These are phyloP conservation scores for Geranium rotundifolium DNA, from an alignment of 345 rosid species.

Conservation along the genomic window DNA sequence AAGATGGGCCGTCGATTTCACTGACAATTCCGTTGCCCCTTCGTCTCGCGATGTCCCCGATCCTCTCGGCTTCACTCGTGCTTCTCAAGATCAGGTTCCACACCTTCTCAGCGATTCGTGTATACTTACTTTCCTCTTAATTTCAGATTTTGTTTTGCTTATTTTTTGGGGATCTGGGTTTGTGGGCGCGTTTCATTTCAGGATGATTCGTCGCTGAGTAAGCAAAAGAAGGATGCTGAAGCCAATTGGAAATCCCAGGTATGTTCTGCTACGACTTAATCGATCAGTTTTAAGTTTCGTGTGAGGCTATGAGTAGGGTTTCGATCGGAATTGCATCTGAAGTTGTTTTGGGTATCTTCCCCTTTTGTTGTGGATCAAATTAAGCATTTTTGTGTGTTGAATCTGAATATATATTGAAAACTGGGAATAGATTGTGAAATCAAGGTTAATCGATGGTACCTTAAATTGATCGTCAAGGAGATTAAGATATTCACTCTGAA, in stretches of 20 bases:
- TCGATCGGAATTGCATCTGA: neutral
- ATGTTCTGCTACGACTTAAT: conserved; percentile 1
- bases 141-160: neutral
- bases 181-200: conserved; percentile 7
- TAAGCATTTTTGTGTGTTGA: neutral
- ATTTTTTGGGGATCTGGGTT: neutral
- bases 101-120: neutral
- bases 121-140: neutral
- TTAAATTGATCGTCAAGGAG: neutral
- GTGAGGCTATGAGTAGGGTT: neutral
- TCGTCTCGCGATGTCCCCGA: conserved; percentile 84
- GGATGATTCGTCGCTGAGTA: conserved; percentile 77
- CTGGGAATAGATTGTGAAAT: no score
- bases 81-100: conserved; percentile 75
- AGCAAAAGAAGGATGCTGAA: conserved; percentile 98
- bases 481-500: neutral
- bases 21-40: conserved; percentile 67
- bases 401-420: no score
- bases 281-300: neutral
- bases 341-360: neutral
- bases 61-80: conserved; percentile 87
- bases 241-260: conserved; percentile 97
- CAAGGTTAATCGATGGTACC: neutral
- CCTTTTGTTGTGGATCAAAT: neutral
- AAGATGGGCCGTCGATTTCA: conserved; percentile 96